These are phyloP conservation scores for Botrytis pseudocinerea DNA, from an alignment of 2,329 filamentous ascomycete species.

Conservation along the genomic window DNA sequence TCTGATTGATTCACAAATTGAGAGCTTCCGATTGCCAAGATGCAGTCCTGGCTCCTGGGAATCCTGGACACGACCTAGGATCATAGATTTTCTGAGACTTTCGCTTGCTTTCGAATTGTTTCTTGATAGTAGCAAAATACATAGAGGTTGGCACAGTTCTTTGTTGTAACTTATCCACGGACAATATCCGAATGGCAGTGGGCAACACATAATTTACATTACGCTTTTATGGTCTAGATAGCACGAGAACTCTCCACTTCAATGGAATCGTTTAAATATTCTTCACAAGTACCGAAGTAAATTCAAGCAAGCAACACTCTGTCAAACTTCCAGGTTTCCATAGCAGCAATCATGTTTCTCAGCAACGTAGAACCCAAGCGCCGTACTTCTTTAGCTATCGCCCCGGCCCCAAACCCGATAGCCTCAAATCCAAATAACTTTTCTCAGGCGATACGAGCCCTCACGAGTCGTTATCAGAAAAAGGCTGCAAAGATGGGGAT, in stretches of 20 bases:
- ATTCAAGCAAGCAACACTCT: neutral
- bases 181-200: neutral
- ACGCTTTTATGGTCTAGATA: neutral
- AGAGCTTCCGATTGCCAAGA: neutral
- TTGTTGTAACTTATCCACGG: neutral
- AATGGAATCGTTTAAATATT: neutral
- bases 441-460: neutral
- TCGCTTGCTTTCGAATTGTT: neutral
- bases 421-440: neutral
- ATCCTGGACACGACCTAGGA: neutral
- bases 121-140: neutral
- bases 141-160: neutral
- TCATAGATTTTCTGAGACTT: neutral
- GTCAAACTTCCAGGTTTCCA: neutral
- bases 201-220: neutral
- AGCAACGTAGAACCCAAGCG: neutral
- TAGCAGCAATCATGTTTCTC: neutral
- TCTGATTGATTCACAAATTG: neutral
- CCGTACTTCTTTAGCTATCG: neutral
- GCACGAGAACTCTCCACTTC: neutral
- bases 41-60: neutral
- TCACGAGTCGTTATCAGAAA: neutral
- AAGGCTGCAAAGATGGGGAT: constrained; percentile 3
- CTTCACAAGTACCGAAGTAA: neutral
- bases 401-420: neutral